Conservation (phyloP, 495 filamentous ascomycete genomes). For the Penicillium antarcticum region DNA sequence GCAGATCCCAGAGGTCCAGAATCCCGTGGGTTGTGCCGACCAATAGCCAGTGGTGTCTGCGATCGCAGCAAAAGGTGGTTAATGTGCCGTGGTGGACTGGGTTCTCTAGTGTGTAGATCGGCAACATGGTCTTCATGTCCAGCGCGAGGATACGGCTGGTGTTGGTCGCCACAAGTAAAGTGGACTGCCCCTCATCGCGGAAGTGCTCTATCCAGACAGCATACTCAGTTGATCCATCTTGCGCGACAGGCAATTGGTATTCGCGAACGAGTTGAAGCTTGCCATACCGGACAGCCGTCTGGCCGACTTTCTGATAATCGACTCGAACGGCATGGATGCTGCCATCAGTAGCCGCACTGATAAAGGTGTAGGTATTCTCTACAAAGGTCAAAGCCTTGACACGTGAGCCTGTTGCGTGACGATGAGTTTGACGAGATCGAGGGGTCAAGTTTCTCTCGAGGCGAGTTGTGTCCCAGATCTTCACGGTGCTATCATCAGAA, state of each 20-base stretch:
- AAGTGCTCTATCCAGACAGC: slow-evolving; percentile 93
- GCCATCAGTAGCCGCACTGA: slow-evolving; percentile 86
- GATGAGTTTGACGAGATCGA: slow-evolving; percentile 82
- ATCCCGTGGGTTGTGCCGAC: slow-evolving; percentile 92
- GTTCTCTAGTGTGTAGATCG: slow-evolving; percentile 78
- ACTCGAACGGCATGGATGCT: slow-evolving; percentile 87
- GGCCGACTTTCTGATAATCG: slow-evolving; percentile 61
- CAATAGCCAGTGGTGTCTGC: slow-evolving; percentile 82
- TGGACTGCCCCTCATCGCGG: slow-evolving; percentile 74
- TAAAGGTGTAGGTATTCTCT: slow-evolving; percentile 89
- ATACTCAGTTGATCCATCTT: slow-evolving; percentile 54
- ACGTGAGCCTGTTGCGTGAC: slow-evolving; percentile 63
- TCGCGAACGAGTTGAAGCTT: slow-evolving; percentile 73
- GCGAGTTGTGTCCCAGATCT: slow-evolving; percentile 88
- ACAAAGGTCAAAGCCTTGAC: slow-evolving; percentile 84
- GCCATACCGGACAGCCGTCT: slow-evolving; percentile 63
- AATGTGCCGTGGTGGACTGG: slow-evolving; percentile 92
- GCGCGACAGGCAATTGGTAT: slow-evolving; percentile 62
- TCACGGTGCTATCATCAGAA: slow-evolving; percentile 88
- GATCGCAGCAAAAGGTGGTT: slow-evolving; percentile 86
- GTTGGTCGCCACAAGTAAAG: slow-evolving; percentile 83
- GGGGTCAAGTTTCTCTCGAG: slow-evolving; percentile 87
- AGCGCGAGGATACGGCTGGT: slow-evolving; percentile 76
- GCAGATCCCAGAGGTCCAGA: slow-evolving; percentile 92
- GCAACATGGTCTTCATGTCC: slow-evolving; percentile 83